Percentiles rank a stretch among this genome's conserved stretches.
phyloP scores from a whole-genome alignment of 257 asterid genomes.

The Solanum stenotomum region DNA sequence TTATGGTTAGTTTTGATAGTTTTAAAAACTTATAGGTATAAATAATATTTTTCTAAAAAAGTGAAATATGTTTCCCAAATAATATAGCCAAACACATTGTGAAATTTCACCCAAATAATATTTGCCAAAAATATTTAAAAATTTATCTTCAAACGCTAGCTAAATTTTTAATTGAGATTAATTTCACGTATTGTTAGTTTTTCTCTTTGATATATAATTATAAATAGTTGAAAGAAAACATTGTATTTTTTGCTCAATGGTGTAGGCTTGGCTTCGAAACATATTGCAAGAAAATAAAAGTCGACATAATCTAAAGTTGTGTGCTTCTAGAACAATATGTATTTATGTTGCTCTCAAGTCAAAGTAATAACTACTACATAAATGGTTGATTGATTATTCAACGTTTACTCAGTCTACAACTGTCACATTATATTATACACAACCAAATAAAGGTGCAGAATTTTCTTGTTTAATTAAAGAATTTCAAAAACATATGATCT shows the following conservation, averaged over 20 bases:
- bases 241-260: not conserved
- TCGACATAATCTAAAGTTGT: not conserved
- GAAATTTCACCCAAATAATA: too few species aligned
- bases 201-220: not conserved
- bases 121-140: too few species aligned
- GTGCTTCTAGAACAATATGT: not conserved
- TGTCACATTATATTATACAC: not conserved
- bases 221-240: not conserved
- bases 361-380: not conserved
- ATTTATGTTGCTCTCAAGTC: not conserved
- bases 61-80: too few species aligned
- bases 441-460: not conserved
- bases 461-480: not conserved
- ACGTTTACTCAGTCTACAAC: not conserved
- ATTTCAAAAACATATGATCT: not conserved
- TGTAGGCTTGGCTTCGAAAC: not conserved
- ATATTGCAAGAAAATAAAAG: not conserved
- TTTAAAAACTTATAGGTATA: too few species aligned
- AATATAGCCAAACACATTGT: too few species aligned
- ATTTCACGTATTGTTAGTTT: not conserved
- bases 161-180: not conserved
- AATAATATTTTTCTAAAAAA: too few species aligned
- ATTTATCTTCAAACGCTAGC: too few species aligned
- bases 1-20: too few species aligned
- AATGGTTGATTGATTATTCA: not conserved